Base-by-base conservation (phyloP, 176 grass and related monocot genomes). In the Melocanna baccifera region DNA sequence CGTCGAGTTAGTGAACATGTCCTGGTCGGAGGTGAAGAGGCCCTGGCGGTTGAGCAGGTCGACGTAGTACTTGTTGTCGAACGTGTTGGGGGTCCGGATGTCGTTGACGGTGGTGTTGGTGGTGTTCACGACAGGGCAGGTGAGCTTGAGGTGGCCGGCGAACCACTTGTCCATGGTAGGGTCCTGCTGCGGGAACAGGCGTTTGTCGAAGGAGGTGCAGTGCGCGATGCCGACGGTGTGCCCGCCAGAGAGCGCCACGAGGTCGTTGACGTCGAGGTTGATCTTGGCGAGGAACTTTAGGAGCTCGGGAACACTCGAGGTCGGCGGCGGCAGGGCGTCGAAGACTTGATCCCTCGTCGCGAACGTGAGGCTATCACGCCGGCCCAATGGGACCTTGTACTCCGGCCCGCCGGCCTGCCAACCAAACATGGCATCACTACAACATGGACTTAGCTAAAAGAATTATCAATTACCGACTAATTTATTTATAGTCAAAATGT, bases 201-300 rank as follows among this genome's bases (percentile, higher is more conserved):
- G 37, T 1, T 53, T 0, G 0, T 26, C 3, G 79, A 91, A 94
- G 65, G 92, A 91, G 23, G 6, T 4, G 83, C 92, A 91, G 69
- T 94, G 88, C 39, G 86, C 71, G 51, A 89, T 22, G 53, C 92
- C 92, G 7, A 91, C 75, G 69, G 92, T 94, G 86, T 91, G 92
- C 25, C 86, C 83, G 20, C 88, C 92, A 19, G 88, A 91, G 26
- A 94, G 73, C 4, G 92, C 68, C 4, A 94, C 88, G 9, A 93
- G 81, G 64, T 90, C 88, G 69, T 40, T 45, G 73, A 61, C 20
- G 41, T 90, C 79, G 47, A 94, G 92, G 74, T 63, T 69, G 26
- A 88, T 68, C n/a, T 34, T 73, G 1, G 2, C 59, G 6, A 40
- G 39, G 6, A 6, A 6, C 0, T 7, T 1, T 7, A 40, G 39